Percentiles rank a stretch among this genome's conserved stretches.
Evolutionary conservation across 2,329 filamentous ascomycete species (phyloP).

Genomic region (Alternaria ethzedia): DNA sequence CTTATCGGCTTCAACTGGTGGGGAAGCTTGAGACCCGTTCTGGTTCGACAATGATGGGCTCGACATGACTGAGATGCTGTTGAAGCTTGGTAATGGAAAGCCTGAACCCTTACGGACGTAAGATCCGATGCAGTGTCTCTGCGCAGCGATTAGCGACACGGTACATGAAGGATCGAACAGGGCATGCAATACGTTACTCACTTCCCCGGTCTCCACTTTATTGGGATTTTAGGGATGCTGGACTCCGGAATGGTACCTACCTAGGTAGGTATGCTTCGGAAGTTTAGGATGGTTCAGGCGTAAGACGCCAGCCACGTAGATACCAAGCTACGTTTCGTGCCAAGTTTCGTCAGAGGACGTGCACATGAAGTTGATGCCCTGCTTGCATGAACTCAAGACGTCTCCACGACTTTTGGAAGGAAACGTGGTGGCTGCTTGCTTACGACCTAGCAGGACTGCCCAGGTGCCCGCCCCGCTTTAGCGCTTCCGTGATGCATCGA

Average conservation of each 20-base stretch:
- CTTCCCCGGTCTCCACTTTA: background rate
- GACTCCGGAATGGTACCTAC: background rate
- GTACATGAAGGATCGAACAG: background rate
- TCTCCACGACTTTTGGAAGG: background rate
- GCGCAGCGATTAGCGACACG: conserved; percentile 5
- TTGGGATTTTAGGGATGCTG: background rate
- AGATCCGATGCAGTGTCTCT: background rate
- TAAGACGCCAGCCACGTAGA: background rate
- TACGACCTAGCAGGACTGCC: background rate
- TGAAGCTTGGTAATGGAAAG: background rate
- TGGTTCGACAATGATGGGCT: conserved; percentile 4
- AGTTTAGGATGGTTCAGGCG: background rate
- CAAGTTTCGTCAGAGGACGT: background rate
- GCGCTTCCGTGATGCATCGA: background rate
- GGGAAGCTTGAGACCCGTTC: background rate
- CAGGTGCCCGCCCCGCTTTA: conserved; percentile 5
- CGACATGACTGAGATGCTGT: conserved; percentile 10
- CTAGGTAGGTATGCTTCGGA: background rate
- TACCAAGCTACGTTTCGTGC: background rate
- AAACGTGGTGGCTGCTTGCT: background rate
- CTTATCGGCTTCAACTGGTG: conserved; percentile 15
- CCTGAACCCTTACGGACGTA: conserved; percentile 6
- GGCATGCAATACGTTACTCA: conserved; percentile 1
- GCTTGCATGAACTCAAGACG: background rate
- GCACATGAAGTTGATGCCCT: background rate